A percentile compares a stretch with the other conserved stretches of the same genome.
These are phyloP conservation scores for Aureobasidium sp. DNA, from an alignment of 2,329 filamentous ascomycete genomes.

Conservation along the genomic window DNA sequence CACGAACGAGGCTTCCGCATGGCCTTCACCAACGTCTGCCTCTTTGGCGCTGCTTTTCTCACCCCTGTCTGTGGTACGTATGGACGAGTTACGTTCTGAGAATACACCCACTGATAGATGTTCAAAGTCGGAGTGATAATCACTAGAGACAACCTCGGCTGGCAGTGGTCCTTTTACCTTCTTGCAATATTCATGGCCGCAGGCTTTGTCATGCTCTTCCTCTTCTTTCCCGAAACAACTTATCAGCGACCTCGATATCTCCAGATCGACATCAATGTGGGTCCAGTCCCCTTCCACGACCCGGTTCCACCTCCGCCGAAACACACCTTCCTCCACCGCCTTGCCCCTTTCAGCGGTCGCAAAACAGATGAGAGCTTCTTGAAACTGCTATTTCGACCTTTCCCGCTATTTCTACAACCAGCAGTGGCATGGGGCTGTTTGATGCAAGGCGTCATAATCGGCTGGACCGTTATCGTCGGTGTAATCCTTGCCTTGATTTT, in stretches of 20 bases:
- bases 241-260: slow-evolving; percentile 58
- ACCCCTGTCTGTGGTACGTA: slow-evolving; percentile 70
- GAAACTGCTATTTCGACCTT: slow-evolving; percentile 58
- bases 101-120: too few species aligned
- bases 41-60: slow-evolving; percentile 63
- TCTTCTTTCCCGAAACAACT: slow-evolving; percentile 80
- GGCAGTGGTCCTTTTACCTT: slow-evolving; percentile 83
- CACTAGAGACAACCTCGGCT: slow-evolving; percentile 59
- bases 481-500: slow-evolving; percentile 74
- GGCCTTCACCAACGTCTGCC: slow-evolving; percentile 66
- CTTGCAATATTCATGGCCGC: slow-evolving; percentile 72
- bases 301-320: not conserved
- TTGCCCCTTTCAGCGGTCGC: slow-evolving; percentile 65
- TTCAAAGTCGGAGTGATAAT: too few species aligned
- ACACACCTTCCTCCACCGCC: slow-evolving; percentile 34
- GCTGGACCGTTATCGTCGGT: slow-evolving; percentile 91
- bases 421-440: slow-evolving; percentile 74
- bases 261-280: slow-evolving; percentile 38
- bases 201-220: slow-evolving; percentile 61
- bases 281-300: not conserved
- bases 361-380: slow-evolving; percentile 69
- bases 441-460: slow-evolving; percentile 83
- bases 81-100: too few species aligned
- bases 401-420: slow-evolving; percentile 75
- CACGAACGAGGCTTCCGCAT: slow-evolving; percentile 75